These are phyloP conservation scores for Lolium perenne DNA, from an alignment of 176 grass and related monocot species.

Conservation along the genomic window DNA sequence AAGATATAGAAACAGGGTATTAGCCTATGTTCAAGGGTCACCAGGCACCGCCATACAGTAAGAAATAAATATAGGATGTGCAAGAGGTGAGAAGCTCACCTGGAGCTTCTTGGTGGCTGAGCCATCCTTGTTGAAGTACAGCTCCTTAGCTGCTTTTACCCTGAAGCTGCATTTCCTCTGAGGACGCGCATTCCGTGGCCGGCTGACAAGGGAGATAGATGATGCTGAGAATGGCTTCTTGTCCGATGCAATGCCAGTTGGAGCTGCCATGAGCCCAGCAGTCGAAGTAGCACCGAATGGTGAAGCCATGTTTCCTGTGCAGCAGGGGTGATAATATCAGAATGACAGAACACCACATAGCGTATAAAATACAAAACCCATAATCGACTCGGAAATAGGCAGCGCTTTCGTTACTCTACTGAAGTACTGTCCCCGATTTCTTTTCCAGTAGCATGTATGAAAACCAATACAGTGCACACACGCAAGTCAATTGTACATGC, in stretches of 20 bases:
- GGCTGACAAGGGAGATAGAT: slow-evolving; percentile 43
- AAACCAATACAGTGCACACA: too few relatives aligned
- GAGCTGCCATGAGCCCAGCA: slow-evolving; percentile 72
- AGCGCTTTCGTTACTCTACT: too few relatives aligned
- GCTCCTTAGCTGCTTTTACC: slow-evolving; percentile 81
- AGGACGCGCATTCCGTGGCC: slow-evolving; percentile 41
- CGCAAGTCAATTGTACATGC: too few relatives aligned
- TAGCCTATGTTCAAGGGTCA: not conserved
- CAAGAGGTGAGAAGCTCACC: slow-evolving; percentile 34
- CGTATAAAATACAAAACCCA: not conserved
- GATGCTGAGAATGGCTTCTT: slow-evolving; percentile 60
- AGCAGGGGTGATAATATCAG: slow-evolving; percentile 14
- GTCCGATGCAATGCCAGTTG: slow-evolving; percentile 48
- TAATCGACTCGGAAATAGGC: not conserved
- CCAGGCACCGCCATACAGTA: not conserved
- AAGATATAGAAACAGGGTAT: slow-evolving; percentile 17
- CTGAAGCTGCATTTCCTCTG: slow-evolving; percentile 62
- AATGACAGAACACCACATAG: not conserved
- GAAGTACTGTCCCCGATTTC: too few relatives aligned
- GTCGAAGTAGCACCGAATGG: slow-evolving; percentile 75
- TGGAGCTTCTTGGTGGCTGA: slow-evolving; percentile 95
- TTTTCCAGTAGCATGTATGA: too few relatives aligned
- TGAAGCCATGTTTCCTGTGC: slow-evolving; percentile 65
- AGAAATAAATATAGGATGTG: not conserved
- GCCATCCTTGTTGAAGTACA: slow-evolving; percentile 98